Evolutionary conservation across 2,329 filamentous ascomycete genomes (phyloP), one percentile per base, ranked within the genome.

Genomic region (Penicillium fuscoglaucum): DNA sequence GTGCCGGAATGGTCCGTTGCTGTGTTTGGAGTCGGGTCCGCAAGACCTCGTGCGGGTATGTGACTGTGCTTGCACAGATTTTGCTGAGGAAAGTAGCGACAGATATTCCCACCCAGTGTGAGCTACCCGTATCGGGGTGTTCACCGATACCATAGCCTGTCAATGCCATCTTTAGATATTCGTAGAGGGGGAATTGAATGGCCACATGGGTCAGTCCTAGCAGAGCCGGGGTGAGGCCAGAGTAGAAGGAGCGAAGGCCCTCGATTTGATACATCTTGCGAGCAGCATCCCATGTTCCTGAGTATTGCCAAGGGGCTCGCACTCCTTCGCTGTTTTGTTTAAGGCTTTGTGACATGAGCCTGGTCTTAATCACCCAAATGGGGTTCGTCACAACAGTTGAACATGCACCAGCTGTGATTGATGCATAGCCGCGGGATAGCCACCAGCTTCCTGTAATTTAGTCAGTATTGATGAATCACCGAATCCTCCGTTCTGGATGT

Each of bases 311-410:
- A 75, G 80, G 70, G 72, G 80, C 71, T 76, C 80, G 74, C 71
- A 76, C 72, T 75, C 80, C 71, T 74, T 83, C 72, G 70, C 78
- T 80, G 33, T 77, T 82, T 63, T 83, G 80, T 61, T 79, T 81
- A 39, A 80, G 75, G 64, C 84, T 87, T 79, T 98, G 95, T 39
- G 95, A 96, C 95, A 98, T 98, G 67, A 99, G 84, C 66, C 95
- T 85, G 49, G 95, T 99, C 78, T 99, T 99, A 79, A 99, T 96
- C 39, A 99, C 95, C 95, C 95, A 99, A 61, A 99, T 99, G 0
- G 95, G 95, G 75, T 98, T 99, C 26, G 95, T 99, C 62, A 89
- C 90, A 62, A 98, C 83, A 4, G 95, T 99, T 66, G 93, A 97
- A 78, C 90, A 96, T 61, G 87, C 92, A 53, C 95, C 95, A 26